A percentile compares a stretch with the other conserved stretches of the same genome.
phyloP scores from a whole-genome alignment of 1,284 basidiomycete species.

The Blastosporella zonata region DNA sequence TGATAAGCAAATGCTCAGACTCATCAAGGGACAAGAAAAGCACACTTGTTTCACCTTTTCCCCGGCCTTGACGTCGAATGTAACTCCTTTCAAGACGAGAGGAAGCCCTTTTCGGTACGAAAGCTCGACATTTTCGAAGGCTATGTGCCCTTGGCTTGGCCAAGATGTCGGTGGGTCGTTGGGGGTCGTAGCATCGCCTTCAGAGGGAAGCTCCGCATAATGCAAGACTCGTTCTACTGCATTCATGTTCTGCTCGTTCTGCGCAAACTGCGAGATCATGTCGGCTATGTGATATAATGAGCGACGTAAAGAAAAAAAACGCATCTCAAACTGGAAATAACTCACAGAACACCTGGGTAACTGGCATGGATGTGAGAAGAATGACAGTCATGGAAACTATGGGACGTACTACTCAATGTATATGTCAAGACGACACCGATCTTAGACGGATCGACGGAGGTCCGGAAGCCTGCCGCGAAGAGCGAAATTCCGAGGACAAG shows the following conservation, averaged over 20 bases:
- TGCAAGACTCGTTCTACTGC: conserved; percentile 65
- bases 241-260: conserved; percentile 70
- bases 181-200: conserved; percentile 40
- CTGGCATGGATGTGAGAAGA: conserved; percentile 28
- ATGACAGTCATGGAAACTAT: not conserved
- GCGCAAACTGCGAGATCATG: conserved; percentile 54
- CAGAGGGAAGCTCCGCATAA: conserved; percentile 50
- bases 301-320: not conserved
- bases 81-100: conserved; percentile 66
- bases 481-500: conserved; percentile 72
- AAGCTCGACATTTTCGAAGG: conserved; percentile 59
- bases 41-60: conserved; percentile 50
- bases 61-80: conserved; percentile 61
- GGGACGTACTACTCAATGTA: conserved; percentile 51
- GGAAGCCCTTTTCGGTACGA: conserved; percentile 73
- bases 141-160: conserved; percentile 62
- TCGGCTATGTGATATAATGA: conserved; percentile 36
- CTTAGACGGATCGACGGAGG: conserved; percentile 38
- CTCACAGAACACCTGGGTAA: conserved; percentile 58
- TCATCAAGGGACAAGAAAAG: not conserved
- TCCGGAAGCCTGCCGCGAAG: conserved; percentile 56
- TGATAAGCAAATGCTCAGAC: conserved; percentile 17
- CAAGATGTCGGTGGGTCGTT: conserved; percentile 58
- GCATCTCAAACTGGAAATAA: conserved; percentile 5
- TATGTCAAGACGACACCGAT: conserved; percentile 66